Evolutionary conservation across 768 basidiomycete genomes (phyloP), one percentile per base, ranked within the genome.

Genomic region (Lactarius hatsudake): DNA sequence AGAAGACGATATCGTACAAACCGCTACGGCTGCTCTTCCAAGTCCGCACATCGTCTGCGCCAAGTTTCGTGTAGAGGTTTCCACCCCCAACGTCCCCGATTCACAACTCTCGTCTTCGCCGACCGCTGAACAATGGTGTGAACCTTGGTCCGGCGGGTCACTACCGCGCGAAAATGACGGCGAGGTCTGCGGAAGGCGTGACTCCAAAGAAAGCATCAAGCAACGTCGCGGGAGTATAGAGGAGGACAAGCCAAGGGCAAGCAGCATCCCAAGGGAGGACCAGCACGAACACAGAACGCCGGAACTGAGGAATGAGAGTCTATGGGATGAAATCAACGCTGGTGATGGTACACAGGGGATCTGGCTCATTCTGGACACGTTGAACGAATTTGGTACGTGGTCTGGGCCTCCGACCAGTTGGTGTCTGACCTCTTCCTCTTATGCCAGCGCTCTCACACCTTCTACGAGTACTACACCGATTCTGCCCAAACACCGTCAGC

Each of bases 391-490:
- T 17, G 69, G 70, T 69, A 9, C 13, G 70, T 63, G 7, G 13
- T 58, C 13, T 38, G 8, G n/a, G 48, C 40, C 18, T 34, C 13
- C 15, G 26, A 58, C 13, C 26, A 40, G 56, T 20, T 34, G 26
- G 28, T 42, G 12, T 48, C 38, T 63, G 23, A 59, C 40, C 2
- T 9, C 42, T 20, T 48, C 13, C 45, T 18, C 3, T 12, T 40
- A 34, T 28, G 20, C 8, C 18, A 69, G 71, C 58, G 10, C 43
- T 67, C 51, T 57, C 70, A 6, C 69, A 67, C 34, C 65, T 71
- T 40, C 53, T 71, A 23, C 69, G 71, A 54, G 63, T 71, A 20
- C 20, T 71, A n/a, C 71, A 71, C 57, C 71, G 71, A 40, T 64
- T 43, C 36, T 66, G 59, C n/a, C 61, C 69, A 7, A 63, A 64